Evolutionary conservation across 2,329 filamentous ascomycete species (phyloP), one percentile per base, ranked within the genome.

Genomic region (Elsinoe fawcettii): DNA sequence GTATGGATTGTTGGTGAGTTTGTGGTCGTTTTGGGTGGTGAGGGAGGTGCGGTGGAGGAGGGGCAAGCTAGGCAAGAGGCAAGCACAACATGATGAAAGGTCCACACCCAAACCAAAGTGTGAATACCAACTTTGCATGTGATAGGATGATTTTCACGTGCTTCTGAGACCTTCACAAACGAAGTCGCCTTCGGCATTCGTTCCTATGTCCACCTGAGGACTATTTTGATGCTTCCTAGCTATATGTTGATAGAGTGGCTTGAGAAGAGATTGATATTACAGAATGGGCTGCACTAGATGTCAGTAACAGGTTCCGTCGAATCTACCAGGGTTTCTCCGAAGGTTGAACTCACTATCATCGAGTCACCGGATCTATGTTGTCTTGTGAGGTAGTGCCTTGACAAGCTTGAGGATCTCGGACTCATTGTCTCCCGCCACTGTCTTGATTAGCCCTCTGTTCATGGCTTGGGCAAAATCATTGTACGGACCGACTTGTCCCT

Each of bases 401-500:
- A 96, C 73, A 72, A 96, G 78, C 73, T 87, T 90, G 68, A 96
- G 73, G 60, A 97, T 96, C 75, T 92, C 87, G 14, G 90, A 95
- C 75, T 96, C 86, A 62, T 87, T 85, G 53, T 88, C 88, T 18
- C 89, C 88, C 23, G 82, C 76, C 8, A 84, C 81, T 80, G 61
- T 23, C 23, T 18, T 9, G 3, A 57, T 64, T 43, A 53, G 49
- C 49, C 3, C n/a, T 27, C 34, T 53, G 55, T 9, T 14, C 20
- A 44, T 20, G 32, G 46, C 53, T 56, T 11, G 39, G 27, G 27
- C 27, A 9, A 30, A 5, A 18, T 8, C 14, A 11, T 34, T 36
- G 20, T 22, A 68, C 74, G 57, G 71, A 74, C 87, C 77, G 47
- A 85, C 92, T 70, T 84, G 87, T 62, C 91, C 93, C 70, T 92